A percentile compares a stretch with the other conserved stretches of the same genome.
These are phyloP conservation scores for Cornus florida DNA, from an alignment of 148 eudicot genomes.

Conservation along the genomic window DNA sequence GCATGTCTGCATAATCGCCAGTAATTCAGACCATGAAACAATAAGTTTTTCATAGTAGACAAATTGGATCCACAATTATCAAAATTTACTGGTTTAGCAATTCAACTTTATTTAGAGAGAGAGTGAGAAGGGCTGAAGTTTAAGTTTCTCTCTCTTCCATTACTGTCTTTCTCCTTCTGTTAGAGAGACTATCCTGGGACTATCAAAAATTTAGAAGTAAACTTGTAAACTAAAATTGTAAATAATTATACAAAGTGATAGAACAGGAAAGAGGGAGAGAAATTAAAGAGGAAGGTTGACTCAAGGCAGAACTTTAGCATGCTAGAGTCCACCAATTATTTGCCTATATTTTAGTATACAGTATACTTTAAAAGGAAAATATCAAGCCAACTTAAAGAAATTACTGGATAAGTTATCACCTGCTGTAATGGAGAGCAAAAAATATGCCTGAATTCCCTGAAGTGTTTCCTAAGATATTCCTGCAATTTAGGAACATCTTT, in stretches of 20 bases:
- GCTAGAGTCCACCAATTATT: background rate
- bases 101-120: background rate
- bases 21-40: background rate
- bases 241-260: too few relatives aligned
- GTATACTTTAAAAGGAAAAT: background rate
- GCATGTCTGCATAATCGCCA: background rate
- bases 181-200: background rate
- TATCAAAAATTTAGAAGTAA: background rate
- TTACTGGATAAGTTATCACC: constrained; percentile 21
- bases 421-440: constrained; percentile 34
- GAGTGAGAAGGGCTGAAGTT: too few relatives aligned
- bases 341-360: background rate
- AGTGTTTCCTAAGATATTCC: constrained; percentile 44
- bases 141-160: background rate
- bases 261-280: background rate
- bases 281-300: background rate
- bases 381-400: background rate
- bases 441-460: constrained; percentile 47
- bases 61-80: too few relatives aligned
- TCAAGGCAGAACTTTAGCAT: background rate
- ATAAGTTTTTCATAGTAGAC: background rate
- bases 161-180: background rate
- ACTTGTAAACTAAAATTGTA: background rate
- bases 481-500: constrained; percentile 46
- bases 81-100: background rate